Conservation (phyloP, 2,329 filamentous ascomycete genomes). For the Parasarocladium wereldwijsianum region DNA sequence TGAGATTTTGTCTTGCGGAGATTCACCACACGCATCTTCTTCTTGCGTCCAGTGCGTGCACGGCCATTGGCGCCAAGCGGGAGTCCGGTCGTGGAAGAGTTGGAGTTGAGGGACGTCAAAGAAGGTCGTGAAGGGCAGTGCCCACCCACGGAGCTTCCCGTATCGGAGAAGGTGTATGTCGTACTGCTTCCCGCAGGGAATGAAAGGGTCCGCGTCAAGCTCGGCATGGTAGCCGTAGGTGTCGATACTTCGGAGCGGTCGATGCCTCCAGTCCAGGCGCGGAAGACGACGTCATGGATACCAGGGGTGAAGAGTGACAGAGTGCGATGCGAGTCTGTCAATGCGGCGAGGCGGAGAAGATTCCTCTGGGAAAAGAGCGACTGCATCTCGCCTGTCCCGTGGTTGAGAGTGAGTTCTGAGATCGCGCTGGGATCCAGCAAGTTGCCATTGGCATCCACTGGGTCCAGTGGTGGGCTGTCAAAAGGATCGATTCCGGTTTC, state of each 20-base stretch:
- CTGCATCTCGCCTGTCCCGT: conserved; percentile 64
- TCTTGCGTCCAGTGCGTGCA: conserved; percentile 52
- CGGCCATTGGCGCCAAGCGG: conserved; percentile 48
- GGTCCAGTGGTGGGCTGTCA: conserved; percentile 64
- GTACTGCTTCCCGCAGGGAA: conserved; percentile 41
- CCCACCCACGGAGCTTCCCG: conserved; percentile 46
- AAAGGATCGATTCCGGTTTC: conserved; percentile 62
- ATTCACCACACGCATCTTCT: conserved; percentile 75
- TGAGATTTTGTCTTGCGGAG: conserved; percentile 49
- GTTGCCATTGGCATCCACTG: conserved; percentile 68
- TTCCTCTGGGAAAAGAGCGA: conserved; percentile 95
- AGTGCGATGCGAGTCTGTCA: conserved; percentile 81
- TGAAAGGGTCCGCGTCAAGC: conserved; percentile 49
- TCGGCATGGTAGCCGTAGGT: conserved; percentile 31
- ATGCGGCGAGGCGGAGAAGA: conserved; percentile 62
- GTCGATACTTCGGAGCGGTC: conserved; percentile 51
- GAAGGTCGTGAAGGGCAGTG: conserved; percentile 55
- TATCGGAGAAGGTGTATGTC: conserved; percentile 62
- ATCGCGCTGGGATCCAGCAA: conserved; percentile 61
- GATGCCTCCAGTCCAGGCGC: conserved; percentile 73
- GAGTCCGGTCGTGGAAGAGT: conserved; percentile 47
- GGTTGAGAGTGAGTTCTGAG: conserved; percentile 64
- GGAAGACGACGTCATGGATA: conserved; percentile 81
- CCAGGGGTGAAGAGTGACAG: conserved; percentile 82
- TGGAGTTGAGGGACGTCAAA: conserved; percentile 34